Evolutionary conservation across 257 asterid genomes (phyloP), one percentile per base, ranked within the genome.

Genomic region (Perilla frutescens): DNA sequence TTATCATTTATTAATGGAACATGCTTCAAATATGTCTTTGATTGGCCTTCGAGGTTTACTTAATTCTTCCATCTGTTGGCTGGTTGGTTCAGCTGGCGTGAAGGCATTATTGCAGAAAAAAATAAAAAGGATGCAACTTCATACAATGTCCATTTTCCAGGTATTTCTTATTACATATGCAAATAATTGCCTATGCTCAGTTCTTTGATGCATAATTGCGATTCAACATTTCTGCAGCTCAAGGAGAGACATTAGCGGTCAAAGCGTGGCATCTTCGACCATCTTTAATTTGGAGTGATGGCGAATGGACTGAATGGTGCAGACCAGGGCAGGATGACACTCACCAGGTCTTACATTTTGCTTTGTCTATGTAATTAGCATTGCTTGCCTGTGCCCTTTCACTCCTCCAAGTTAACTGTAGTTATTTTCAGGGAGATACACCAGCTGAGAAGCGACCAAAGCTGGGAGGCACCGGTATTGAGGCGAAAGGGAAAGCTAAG

Each of bases 221-320:
- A 59, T 54, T 62, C 41, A 43, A 41, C 8, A 65, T 50, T 57
- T 76, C 37, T 75, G 76, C 80, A 95, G 98, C 74, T 67, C 87
- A 84, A 67, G 96, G 84, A 50, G 90, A 88, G 80, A 85, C 80
- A 12, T 76, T 83, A 73, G 62, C 34, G 74, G 94, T 90, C 60
- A 89, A 86, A 83, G 84, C 75, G 31, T 89, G 96, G 91, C 91
- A 92, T 80, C 87, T 95, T 51, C 88, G 99, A 56, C 97, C 99
- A 63, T 85, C 89, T 48, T 83, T 89, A 66, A 58, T 84, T 44
- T 95, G 99, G 99, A 87, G 81, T 63, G 93, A 86, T 76, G 95
- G 86, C 15, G 88, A 89, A 76, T 95, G 99, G 99, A 84, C 83
- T 47, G 99, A 92, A 73, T 84, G 86, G 88, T 73, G 82, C 77